Evolutionary conservation across 2,329 filamentous ascomycete genomes (phyloP), one percentile per base, ranked within the genome.

Genomic region (Chalaropsis thielavioides): DNA sequence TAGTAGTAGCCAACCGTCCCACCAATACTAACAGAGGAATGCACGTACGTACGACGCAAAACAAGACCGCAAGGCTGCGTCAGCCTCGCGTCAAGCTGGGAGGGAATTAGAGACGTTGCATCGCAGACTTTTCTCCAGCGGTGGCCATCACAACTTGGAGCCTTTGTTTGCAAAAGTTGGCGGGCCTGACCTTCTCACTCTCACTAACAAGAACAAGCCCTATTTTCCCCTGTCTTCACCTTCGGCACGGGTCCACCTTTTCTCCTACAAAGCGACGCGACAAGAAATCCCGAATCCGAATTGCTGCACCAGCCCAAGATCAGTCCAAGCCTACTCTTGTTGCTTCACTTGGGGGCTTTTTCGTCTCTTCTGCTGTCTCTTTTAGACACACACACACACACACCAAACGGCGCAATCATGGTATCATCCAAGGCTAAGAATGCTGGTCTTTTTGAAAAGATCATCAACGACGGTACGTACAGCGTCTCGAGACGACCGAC

Each of bases 361-460:
- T 35, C n/a, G 27, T 24, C 6, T 19, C 54, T 38, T 58, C 27
- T 38, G 11, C 35, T 44, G 22, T 27, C 17, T 19, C 22, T 11
- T 38, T 10, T 15, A 56, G 13, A 11, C 40, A 7, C 15, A 35
- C 38, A 41, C 11, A 13, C 19, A 61, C 15, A 1, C 40, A 17
- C n/a, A 4, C 41, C 46, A 8, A 22, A n/a, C n/a, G 17, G 27
- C 40, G 11, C 51, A 59, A 35, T 7, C 40, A 59, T 58, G 40
- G 17, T 22, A 35, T 35, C 49, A n/a, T 44, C 51, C 35, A 79
- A 79, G 77, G 72, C 74, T 68, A 75, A 78, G 67, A 71, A 74
- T 59, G 79, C 78, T 46, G 72, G 74, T 35, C 79, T 82, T 59
- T 81, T 83, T 68, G 78, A 82, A 71, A 80, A 80, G 72, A 80